Evolutionary conservation across 306 rosid genomes (phyloP).

Genomic region (Quercus dentata): DNA sequence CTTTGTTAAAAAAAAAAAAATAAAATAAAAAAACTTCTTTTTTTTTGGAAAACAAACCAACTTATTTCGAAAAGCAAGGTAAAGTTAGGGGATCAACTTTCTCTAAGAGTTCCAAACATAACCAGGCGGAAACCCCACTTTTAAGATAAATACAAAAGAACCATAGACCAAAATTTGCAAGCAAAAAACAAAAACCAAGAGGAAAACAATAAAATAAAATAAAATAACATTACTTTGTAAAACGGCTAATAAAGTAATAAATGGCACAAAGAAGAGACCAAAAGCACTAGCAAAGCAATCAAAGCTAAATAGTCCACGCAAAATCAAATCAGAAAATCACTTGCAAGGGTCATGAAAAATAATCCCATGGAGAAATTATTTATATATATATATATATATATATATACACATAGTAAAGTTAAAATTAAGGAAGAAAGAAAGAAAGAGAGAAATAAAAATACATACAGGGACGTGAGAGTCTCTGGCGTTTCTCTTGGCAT

Average conservation of each 20-base stretch:
- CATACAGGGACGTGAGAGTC: constrained; percentile 95
- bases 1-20: background rate
- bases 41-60: background rate
- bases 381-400: too few species aligned
- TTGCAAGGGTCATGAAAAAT: background rate
- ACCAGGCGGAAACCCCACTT: background rate
- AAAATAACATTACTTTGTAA: background rate
- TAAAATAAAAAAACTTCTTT: background rate
- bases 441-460: background rate
- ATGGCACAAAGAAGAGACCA: background rate
- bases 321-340: background rate
- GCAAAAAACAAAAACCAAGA: background rate
- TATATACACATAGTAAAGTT: background rate
- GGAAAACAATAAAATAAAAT: background rate
- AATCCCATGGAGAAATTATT: background rate
- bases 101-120: background rate
- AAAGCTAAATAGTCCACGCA: background rate
- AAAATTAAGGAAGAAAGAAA: background rate
- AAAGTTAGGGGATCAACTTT: background rate
- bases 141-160: background rate
- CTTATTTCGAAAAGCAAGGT: background rate
- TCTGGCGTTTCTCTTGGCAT: constrained; percentile 86
- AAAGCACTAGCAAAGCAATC: too few species aligned
- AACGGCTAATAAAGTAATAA: background rate
- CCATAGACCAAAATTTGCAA: background rate